A percentile compares a stretch with the other conserved stretches of the same genome.
Conservation (phyloP, 805 yeast species). For the Starmerella apicola region DNA sequence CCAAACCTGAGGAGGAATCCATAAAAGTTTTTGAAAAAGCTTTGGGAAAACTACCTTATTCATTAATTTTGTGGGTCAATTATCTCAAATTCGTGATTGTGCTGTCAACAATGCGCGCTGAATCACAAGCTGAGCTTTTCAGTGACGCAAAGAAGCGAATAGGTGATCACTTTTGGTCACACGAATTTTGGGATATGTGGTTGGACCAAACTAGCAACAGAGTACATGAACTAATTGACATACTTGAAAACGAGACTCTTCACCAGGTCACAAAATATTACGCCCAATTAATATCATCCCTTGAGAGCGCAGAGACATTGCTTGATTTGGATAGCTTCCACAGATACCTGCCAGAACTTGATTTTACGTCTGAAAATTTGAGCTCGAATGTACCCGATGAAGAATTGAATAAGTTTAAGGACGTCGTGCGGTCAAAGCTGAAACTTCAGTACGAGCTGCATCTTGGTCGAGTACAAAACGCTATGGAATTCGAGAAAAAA, state of each 20-base stretch:
- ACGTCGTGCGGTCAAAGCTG: slow-evolving; percentile 11
- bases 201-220: slow-evolving; percentile 45
- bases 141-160: slow-evolving; percentile 37
- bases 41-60: slow-evolving; percentile 23
- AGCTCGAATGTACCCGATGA: neutral
- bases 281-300: slow-evolving; percentile 28
- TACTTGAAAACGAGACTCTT: slow-evolving; percentile 29
- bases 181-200: slow-evolving; percentile 71
- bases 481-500: slow-evolving; percentile 64
- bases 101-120: neutral
- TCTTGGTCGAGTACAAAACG: slow-evolving; percentile 34
- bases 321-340: neutral
- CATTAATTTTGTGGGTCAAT: slow-evolving; percentile 30
- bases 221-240: slow-evolving; percentile 32
- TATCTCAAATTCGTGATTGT: slow-evolving; percentile 26
- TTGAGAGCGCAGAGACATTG: neutral
- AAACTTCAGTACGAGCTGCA: slow-evolving; percentile 15
- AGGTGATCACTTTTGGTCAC: slow-evolving; percentile 66
- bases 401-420: slow-evolving; percentile 6
- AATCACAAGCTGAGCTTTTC: slow-evolving; percentile 27
- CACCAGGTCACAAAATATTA: slow-evolving; percentile 79
- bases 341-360: slow-evolving; percentile 1
- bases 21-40: slow-evolving; percentile 27
- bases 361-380: neutral
- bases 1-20: too few species aligned